Evolutionary conservation across 2,329 filamentous ascomycete genomes (phyloP).

Genomic region (Epichloe aotearoae): DNA sequence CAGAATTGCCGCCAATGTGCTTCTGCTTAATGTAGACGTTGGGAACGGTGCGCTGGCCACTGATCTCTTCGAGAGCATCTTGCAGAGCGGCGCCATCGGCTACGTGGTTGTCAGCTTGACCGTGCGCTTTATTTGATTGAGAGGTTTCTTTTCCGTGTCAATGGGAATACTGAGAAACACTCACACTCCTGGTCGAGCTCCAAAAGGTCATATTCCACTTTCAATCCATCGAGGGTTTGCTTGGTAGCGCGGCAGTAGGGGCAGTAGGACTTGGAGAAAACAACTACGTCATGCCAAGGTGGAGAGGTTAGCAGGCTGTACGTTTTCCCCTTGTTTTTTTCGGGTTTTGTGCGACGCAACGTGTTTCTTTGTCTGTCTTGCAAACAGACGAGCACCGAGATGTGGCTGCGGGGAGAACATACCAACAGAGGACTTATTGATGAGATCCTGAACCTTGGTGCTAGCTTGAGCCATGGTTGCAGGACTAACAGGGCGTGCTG

Average conservation of each 20-base stretch:
- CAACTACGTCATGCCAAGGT: slow-evolving; percentile 36
- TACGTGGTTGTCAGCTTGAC: slow-evolving; percentile 20
- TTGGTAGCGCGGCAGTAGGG: slow-evolving; percentile 81
- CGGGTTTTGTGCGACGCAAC: too few relatives aligned
- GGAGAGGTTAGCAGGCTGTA: not conserved
- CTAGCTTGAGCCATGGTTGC: slow-evolving; percentile 71
- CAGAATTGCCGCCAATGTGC: slow-evolving; percentile 95
- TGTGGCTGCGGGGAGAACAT: slow-evolving; percentile 19
- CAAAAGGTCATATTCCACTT: slow-evolving; percentile 59
- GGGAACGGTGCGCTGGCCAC: slow-evolving; percentile 76
- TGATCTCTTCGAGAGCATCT: slow-evolving; percentile 66
- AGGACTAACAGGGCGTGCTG: slow-evolving; percentile 31
- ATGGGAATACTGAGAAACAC: slow-evolving; percentile 28
- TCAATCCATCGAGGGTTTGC: slow-evolving; percentile 52
- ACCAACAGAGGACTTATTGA: slow-evolving; percentile 81
- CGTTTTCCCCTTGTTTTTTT: not conserved
- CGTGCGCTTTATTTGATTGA: not conserved
- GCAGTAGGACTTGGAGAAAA: slow-evolving; percentile 97
- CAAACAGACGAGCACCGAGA: too few relatives aligned
- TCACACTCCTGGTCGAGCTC: slow-evolving; percentile 66
- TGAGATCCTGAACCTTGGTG: slow-evolving; percentile 71
- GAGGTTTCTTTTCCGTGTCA: too few relatives aligned
- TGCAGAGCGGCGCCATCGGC: slow-evolving; percentile 77
- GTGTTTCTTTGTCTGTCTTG: not conserved
- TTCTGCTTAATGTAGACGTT: slow-evolving; percentile 87